Evolutionary conservation across 2,329 filamentous ascomycete species (phyloP).

Genomic region (Fusarium penzigii): DNA sequence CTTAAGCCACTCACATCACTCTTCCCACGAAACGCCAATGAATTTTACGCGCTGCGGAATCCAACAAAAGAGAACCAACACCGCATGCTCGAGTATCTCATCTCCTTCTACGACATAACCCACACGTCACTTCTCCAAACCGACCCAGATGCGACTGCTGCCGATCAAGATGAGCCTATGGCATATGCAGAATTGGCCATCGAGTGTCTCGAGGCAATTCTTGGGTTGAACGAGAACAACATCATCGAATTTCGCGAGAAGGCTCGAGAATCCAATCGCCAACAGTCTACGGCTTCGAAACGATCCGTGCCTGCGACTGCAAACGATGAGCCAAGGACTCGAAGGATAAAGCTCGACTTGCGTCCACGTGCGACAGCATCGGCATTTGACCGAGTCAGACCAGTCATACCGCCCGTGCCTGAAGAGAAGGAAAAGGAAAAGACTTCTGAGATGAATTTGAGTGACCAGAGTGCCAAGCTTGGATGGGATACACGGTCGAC

Average conservation of each 20-base stretch:
- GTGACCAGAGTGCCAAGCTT: background rate
- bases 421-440: background rate
- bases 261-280: background rate
- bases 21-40: background rate
- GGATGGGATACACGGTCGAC: slow-evolving; percentile 1
- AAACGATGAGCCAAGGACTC: no score
- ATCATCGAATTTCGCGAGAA: background rate
- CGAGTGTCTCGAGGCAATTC: background rate
- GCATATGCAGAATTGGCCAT: background rate
- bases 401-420: no score
- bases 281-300: no score
- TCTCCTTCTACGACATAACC: background rate
- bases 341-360: no score
- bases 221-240: background rate
- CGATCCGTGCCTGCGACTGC: no score
- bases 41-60: background rate
- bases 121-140: background rate
- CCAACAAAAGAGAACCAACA: background rate
- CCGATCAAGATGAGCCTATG: background rate
- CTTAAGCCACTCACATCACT: background rate
- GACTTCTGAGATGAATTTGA: background rate
- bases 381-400: no score
- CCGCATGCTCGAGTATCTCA: background rate
- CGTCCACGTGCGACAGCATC: no score
- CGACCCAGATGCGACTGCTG: background rate